Evolutionary conservation across 75 land plant genomes (phyloP).

Genomic region (Sequoiadendron giganteum): DNA sequence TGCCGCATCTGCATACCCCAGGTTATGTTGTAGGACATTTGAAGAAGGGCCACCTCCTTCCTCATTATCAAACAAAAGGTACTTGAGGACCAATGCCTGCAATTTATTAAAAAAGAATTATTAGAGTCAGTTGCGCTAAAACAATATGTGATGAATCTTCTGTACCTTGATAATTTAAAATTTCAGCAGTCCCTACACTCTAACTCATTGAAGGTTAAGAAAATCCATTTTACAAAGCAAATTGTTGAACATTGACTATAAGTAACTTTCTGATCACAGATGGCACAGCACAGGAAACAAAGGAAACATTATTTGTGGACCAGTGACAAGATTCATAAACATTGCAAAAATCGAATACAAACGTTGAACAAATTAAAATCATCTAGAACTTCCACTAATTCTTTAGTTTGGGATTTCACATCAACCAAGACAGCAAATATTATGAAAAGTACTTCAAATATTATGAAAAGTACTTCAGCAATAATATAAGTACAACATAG

Average conservation of each 20-base stretch:
- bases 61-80: constrained; percentile 72
- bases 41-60: constrained; percentile 22
- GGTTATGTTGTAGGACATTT: constrained; percentile 10
- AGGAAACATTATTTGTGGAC: background rate
- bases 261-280: background rate
- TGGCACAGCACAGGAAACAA: background rate
- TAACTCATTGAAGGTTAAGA: background rate
- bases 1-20: constrained; percentile 9
- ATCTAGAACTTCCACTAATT: too few species aligned
- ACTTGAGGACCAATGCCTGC: constrained; percentile 93
- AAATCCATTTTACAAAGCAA: background rate
- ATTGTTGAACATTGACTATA: background rate
- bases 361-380: background rate
- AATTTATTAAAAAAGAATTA: constrained; percentile 15
- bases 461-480: background rate
- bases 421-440: background rate
- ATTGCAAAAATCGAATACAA: background rate
- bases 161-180: constrained; percentile 1
- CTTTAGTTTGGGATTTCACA: background rate
- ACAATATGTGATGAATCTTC: background rate
- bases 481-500: background rate
- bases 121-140: background rate
- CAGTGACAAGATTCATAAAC: background rate
- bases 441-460: background rate
- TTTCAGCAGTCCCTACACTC: background rate